Evolutionary conservation across 192 early-diverging fungal genomes (phyloP).

Genomic region (Mortierella alpina): DNA sequence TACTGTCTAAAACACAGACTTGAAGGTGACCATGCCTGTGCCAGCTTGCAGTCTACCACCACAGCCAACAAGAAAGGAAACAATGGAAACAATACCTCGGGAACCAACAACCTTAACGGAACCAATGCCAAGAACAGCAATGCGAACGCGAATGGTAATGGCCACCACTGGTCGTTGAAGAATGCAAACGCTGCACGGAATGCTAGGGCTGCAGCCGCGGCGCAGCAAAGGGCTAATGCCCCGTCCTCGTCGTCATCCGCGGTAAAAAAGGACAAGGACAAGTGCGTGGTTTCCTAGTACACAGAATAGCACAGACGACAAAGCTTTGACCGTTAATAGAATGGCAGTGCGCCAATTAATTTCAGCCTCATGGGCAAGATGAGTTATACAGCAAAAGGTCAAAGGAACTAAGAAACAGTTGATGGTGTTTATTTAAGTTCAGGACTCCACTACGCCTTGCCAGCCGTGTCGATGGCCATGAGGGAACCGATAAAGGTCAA

Average conservation of each 20-base stretch:
- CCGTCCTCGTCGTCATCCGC: slow-evolving; percentile 15
- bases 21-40: slow-evolving; percentile 77
- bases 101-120: no score
- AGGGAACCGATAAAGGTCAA: slow-evolving; percentile 94
- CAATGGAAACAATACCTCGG: not conserved
- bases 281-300: slow-evolving; percentile 37
- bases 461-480: slow-evolving; percentile 71
- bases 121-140: not conserved
- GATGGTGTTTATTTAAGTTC: slow-evolving; percentile 3
- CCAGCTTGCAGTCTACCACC: not conserved
- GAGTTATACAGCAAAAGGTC: not conserved
- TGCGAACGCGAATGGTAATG: not conserved
- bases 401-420: not conserved
- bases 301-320: not conserved
- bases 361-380: no score
- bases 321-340: not conserved
- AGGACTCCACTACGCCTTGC: slow-evolving; percentile 16
- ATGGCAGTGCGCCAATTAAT: slow-evolving; percentile 1
- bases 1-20: slow-evolving; percentile 88
- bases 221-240: slow-evolving; percentile 18
- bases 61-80: not conserved
- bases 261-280: slow-evolving; percentile 48
- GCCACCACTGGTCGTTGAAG: slow-evolving; percentile 10
- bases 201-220: slow-evolving; percentile 35
- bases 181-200: slow-evolving; percentile 13